Base-by-base conservation (phyloP, 148 eudicot genomes). In the Vaccinium corymbosum region DNA sequence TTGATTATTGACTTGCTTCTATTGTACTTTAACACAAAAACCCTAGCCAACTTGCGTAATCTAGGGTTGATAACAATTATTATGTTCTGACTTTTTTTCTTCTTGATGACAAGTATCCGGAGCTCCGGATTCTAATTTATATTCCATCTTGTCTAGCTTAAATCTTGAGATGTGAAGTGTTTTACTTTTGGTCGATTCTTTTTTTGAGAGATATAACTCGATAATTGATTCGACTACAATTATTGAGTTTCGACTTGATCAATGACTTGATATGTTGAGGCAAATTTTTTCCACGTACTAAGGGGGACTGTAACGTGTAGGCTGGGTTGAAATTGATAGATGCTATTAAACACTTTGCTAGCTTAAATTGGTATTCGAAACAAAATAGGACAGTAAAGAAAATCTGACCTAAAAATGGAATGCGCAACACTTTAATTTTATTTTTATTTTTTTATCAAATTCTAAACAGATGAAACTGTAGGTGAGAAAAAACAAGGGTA, bases 11-110 rank as follows among this genome's bases (percentile, higher is more conserved):
- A 46, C 78, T 61, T 53, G 42, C 42, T 52, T 82, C 16, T 64
- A 64, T 64, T 22, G 46, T 83, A 77, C 22, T 82, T 38, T 22
- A 62, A 32, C 13, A 66, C 7, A 32, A 83, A 83, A 83, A 83
- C 53, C 68, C 66, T 84, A 81, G 80, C 85, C 89, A 81, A 79
- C 59, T 84, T 77, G 85, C 57, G 48, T 29, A 42, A 66, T 51
- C 59, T 86, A 78, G 85, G 88, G 88, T 48, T 76, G 68, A 68
- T 55, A 27, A 46, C 27, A 75, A 84, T 50, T 17, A 20, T 84
- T 66, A 19, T 55, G 17, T 19, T 35, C 0, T 27, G 3, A 68
- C 38, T 68, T 27, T 68, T 68, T 68, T 64, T 68, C 0, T 4
- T 13, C 17, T 2, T 13, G 6, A 68, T 68, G 73, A 27, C 46